Base-by-base conservation (phyloP, 305 asterid species). In the Caryopteris hybrid region DNA sequence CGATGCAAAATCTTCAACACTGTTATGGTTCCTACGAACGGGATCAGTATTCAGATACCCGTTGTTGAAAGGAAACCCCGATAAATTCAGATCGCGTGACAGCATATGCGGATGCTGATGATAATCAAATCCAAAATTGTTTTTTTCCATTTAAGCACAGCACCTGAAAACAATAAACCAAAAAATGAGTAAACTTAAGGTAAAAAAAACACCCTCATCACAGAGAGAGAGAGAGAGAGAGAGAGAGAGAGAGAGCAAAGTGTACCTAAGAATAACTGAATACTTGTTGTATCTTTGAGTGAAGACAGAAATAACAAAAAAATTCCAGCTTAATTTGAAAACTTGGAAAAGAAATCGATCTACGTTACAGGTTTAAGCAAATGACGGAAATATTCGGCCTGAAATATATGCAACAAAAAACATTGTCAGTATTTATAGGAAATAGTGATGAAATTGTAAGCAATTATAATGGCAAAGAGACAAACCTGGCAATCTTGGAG, bases 401-500 rank as follows among this genome's bases (percentile, higher is more conserved):
- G 99, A 62, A 84, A 84, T 45, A 77, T 45, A 77, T 9, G 57
- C 47, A 74, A 25, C n/a, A 72, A 50, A 69, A 75, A 69, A 25
- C 8, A 58, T 1, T 9, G 9, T 76, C 62, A 79, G 79, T 29
- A 53, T 63, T 33, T 36, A 7, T 6, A 36, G 10, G 12, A 6
- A 36, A 36, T 8, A 7, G 10, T 4, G 10, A 33, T 8, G 12
- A 8, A 8, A 34, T 29, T 61, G 53, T 48, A 16, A 51, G 4
- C 17, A 13, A 20, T 4, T 31, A 41, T 12, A 4, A 22, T 6
- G 42, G 46, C 25, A 52, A 41, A 18, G 3, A 5, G 47, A 25
- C 91, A 9, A 45, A 90, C 99, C 99, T 93, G 99, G 76, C 99
- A 93, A 82, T 91, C 99, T 76, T 88, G 95, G 70, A 92, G 97